Evolutionary conservation across 495 filamentous ascomycete species (phyloP).

Genomic region (Tuber umbilicatum): DNA sequence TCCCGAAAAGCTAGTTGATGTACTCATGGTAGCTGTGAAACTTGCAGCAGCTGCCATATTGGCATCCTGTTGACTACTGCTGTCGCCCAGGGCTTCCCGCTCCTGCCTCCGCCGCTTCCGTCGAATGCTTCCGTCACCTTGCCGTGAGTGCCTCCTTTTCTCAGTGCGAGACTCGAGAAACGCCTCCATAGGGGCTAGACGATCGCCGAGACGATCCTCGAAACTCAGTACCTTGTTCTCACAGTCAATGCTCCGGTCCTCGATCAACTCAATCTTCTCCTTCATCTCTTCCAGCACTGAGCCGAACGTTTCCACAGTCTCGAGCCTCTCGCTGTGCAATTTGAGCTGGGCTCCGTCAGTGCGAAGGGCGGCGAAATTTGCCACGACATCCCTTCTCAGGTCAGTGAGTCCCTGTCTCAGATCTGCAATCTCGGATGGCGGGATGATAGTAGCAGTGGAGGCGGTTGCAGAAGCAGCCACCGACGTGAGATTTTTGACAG

Average conservation of each 20-base stretch:
- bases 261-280: conserved; percentile 30
- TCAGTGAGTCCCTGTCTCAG: background rate
- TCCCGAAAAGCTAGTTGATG: conserved; percentile 17
- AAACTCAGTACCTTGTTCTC: conserved; percentile 28
- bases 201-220: conserved; percentile 33
- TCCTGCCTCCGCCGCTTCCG: conserved; percentile 6
- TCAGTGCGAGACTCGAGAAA: conserved; percentile 11
- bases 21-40: conserved; percentile 26
- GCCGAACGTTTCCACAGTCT: conserved; percentile 31
- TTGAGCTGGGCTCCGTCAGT: conserved; percentile 3
- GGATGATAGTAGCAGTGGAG: background rate
- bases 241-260: conserved; percentile 27
- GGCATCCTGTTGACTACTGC: conserved; percentile 8
- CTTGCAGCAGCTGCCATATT: conserved; percentile 13
- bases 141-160: conserved; percentile 21
- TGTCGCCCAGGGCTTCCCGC: background rate
- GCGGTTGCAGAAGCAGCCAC: background rate
- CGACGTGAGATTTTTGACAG: background rate
- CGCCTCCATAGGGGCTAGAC: conserved; percentile 22
- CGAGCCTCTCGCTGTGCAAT: conserved; percentile 28
- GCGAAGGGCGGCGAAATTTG: background rate
- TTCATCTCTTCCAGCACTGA: conserved; percentile 30
- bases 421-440: background rate
- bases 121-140: background rate
- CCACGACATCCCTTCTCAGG: background rate